phyloP scores from a whole-genome alignment of 2,329 filamentous ascomycete species.

The Xylariaceae sp. region DNA sequence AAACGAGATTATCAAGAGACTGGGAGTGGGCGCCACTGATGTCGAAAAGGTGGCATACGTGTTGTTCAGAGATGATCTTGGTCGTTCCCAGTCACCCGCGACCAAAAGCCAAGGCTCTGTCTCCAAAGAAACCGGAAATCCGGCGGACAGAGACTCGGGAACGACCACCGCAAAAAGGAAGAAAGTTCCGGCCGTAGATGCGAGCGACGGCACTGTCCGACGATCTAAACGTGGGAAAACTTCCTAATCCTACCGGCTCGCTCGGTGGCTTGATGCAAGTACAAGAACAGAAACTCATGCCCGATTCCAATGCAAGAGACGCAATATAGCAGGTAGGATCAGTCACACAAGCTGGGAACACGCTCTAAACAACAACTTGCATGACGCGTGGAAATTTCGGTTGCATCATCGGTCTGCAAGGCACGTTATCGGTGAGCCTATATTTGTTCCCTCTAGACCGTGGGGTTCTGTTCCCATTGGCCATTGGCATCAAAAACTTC shows the following conservation, averaged over 20 bases:
- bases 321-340: background rate
- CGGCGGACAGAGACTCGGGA: slow-evolving; percentile 1
- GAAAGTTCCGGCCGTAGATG: background rate
- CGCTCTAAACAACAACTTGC: background rate
- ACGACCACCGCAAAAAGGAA: slow-evolving; percentile 10
- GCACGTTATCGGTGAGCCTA: slow-evolving; percentile 24
- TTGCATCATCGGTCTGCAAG: slow-evolving; percentile 16
- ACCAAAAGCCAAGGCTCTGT: slow-evolving; percentile 4
- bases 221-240: slow-evolving; percentile 14
- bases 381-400: slow-evolving; percentile 11
- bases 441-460: slow-evolving; percentile 10
- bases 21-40: slow-evolving; percentile 58
- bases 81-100: background rate
- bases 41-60: slow-evolving; percentile 72
- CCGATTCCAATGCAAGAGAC: no score
- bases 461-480: slow-evolving; percentile 20
- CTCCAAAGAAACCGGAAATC: slow-evolving; percentile 10
- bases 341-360: no score
- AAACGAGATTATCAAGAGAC: slow-evolving; percentile 42
- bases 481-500: slow-evolving; percentile 25
- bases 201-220: slow-evolving; percentile 3
- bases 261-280: background rate
- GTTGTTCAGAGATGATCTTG: slow-evolving; percentile 46
- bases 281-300: no score
- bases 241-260: slow-evolving; percentile 1